These are phyloP conservation scores for Cutaneotrichosporon cutaneum DNA, from an alignment of 1,284 basidiomycete species.

Conservation along the genomic window DNA sequence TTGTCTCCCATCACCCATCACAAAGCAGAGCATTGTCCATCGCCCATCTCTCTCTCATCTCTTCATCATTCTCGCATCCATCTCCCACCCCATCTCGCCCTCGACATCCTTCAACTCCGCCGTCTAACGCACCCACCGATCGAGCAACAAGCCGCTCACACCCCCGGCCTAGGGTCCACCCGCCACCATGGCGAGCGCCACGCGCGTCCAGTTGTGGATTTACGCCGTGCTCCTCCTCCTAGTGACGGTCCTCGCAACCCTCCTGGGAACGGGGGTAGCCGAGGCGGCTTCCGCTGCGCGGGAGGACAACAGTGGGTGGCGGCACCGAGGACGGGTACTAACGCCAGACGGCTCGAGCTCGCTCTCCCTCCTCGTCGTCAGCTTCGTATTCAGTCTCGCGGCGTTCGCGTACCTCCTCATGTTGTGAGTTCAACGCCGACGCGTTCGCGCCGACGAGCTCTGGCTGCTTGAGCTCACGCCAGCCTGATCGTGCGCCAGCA, in stretches of 20 bases:
- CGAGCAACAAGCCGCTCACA: not conserved
- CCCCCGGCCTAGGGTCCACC: not conserved
- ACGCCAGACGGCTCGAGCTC: not conserved
- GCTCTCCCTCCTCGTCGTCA: not conserved
- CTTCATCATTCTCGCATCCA: too few relatives aligned
- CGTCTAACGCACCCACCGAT: too few relatives aligned
- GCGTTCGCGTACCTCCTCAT: not conserved
- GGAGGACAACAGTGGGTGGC: not conserved
- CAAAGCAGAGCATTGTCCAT: not conserved
- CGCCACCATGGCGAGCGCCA: not conserved
- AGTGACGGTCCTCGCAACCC: not conserved
- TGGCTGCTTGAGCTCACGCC: too few relatives aligned
- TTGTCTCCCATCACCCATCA: not conserved
- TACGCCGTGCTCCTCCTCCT: constrained; percentile 3
- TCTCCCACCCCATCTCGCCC: too few relatives aligned
- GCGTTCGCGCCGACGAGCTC: too few relatives aligned
- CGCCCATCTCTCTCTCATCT: not conserved
- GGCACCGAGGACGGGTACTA: not conserved
- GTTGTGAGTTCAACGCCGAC: constrained; percentile 5
- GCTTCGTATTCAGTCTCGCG: not conserved
- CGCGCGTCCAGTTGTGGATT: not conserved
- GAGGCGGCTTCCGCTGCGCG: not conserved
- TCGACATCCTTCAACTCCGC: not conserved
- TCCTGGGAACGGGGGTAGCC: not conserved
- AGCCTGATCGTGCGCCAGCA: not conserved